phyloP scores from a whole-genome alignment of 176 grass and related monocot genomes.

The Puya raimondii region DNA sequence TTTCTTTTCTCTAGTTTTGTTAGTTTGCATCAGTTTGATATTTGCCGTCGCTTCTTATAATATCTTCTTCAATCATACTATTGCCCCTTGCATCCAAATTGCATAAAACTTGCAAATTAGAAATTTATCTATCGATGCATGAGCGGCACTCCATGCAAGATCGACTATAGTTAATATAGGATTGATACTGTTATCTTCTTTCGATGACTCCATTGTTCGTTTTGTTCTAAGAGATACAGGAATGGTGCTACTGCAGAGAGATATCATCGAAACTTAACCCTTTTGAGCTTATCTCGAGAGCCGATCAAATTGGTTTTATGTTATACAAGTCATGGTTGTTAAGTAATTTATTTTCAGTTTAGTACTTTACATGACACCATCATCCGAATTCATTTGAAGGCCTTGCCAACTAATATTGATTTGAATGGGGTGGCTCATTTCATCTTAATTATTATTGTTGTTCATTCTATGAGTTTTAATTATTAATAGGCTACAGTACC shows the following conservation, averaged over 20 bases:
- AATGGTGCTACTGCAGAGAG: neutral
- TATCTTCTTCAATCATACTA: neutral
- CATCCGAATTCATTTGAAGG: too few species aligned
- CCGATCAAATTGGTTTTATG: neutral
- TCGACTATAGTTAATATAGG: neutral
- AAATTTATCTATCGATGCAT: neutral
- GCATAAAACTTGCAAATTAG: too few species aligned
- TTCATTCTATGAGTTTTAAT: neutral
- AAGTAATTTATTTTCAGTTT: neutral
- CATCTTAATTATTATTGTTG: too few species aligned
- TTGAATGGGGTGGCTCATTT: too few species aligned
- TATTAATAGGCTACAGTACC: neutral
- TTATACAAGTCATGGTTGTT: neutral
- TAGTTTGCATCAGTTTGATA: neutral
- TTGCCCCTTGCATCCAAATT: too few species aligned
- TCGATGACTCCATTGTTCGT: conserved; percentile 5
- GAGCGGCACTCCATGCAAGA: neutral
- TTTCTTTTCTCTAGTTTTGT: neutral
- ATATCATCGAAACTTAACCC: neutral
- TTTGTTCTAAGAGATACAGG: neutral
- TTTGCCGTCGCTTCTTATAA: neutral
- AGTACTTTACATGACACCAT: too few species aligned
- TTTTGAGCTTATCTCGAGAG: neutral
- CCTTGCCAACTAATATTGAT: too few species aligned
- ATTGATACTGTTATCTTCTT: neutral